Conservation (phyloP, 805 yeast genomes). For the Monosporozyma unispora region DNA sequence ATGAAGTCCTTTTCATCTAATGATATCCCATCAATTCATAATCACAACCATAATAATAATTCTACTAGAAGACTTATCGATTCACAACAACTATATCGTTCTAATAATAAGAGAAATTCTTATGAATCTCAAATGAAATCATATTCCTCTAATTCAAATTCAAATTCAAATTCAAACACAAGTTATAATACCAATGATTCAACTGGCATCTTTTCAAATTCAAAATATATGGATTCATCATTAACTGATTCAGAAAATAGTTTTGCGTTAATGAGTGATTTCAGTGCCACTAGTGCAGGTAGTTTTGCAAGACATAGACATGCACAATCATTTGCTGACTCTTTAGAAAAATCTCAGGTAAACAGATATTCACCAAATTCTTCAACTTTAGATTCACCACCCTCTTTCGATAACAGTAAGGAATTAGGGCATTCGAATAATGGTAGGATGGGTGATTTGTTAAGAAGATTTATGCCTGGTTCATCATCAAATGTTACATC, state of each 20-base stretch:
- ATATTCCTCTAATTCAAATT: slow-evolving; percentile 1
- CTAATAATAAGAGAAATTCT: not conserved
- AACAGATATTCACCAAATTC: not conserved
- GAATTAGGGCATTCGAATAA: slow-evolving; percentile 20
- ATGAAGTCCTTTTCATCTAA: slow-evolving; percentile 24
- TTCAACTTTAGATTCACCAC: not conserved
- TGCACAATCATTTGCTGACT: slow-evolving; percentile 33
- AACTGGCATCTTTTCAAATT: slow-evolving; percentile 30
- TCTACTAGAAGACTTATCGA: not conserved
- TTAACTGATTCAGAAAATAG: slow-evolving; percentile 32
- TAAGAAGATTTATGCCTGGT: slow-evolving; percentile 28
- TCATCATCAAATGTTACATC: slow-evolving; percentile 13
- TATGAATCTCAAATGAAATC: not conserved
- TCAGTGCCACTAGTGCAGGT: slow-evolving; percentile 86
- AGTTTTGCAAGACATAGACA: slow-evolving; percentile 67
- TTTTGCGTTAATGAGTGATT: slow-evolving; percentile 45
- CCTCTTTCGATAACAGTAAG: slow-evolving; percentile 7
- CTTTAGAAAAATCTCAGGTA: slow-evolving; percentile 16
- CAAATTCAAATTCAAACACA: not conserved
- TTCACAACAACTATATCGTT: not conserved
- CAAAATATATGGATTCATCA: slow-evolving; percentile 46
- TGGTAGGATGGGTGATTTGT: slow-evolving; percentile 25
- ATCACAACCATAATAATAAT: not conserved
- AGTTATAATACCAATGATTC: slow-evolving; percentile 3
- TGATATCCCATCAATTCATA: slow-evolving; percentile 11